These are phyloP conservation scores for Cladosporium sphaerospermum DNA, from an alignment of 2,329 filamentous ascomycete genomes.

Conservation along the genomic window DNA sequence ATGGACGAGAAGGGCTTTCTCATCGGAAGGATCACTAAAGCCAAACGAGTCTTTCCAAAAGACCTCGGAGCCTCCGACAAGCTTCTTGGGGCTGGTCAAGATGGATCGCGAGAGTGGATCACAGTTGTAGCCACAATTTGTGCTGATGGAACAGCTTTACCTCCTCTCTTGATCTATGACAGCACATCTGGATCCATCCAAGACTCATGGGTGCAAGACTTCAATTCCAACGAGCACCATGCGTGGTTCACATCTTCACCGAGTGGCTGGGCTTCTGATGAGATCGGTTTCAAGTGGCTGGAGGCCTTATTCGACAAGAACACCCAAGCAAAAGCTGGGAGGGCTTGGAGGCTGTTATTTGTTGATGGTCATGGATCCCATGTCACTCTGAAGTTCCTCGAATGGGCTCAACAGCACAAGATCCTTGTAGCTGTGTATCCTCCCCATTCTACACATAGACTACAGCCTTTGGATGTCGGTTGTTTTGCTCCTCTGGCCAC, in stretches of 20 bases:
- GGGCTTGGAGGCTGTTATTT: background rate
- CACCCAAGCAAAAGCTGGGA: background rate
- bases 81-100: constrained; percentile 5
- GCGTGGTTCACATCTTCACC: background rate
- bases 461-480: constrained; percentile 19
- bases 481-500: constrained; percentile 16
- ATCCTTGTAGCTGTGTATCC: constrained; percentile 10
- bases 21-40: background rate
- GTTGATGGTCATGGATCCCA: background rate
- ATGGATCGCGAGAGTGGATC: constrained; percentile 10
- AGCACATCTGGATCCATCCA: constrained; percentile 1
- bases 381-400: constrained; percentile 6
- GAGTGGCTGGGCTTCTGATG: background rate
- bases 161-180: constrained; percentile 13
- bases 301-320: background rate
- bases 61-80: background rate
- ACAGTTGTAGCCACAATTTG: constrained; percentile 15
- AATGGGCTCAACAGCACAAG: constrained; percentile 10
- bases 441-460: no score
- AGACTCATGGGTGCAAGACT: constrained; percentile 3
- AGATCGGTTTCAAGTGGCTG: background rate
- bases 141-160: constrained; percentile 11
- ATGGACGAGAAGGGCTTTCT: constrained; percentile 6
- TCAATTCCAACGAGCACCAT: background rate
- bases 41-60: background rate